Percentiles rank a stretch among this genome's conserved stretches.
These are phyloP conservation scores for Neurospora intermedia DNA, from an alignment of 495 filamentous ascomycete genomes.

Conservation along the genomic window DNA sequence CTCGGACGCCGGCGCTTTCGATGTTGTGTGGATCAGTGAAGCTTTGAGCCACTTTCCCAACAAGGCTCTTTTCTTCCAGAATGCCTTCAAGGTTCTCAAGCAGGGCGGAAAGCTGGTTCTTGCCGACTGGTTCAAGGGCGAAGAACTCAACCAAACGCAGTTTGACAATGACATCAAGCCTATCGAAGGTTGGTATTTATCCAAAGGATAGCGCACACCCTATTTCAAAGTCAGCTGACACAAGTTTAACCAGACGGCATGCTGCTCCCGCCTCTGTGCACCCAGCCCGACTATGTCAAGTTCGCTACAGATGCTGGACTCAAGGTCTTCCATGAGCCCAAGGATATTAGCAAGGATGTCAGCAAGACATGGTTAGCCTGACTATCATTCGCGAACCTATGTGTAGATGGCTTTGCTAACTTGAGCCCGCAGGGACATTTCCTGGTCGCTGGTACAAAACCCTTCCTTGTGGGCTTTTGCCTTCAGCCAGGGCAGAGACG, in stretches of 20 bases:
- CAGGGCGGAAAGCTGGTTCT: slow-evolving; percentile 38
- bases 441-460: slow-evolving; percentile 45
- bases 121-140: slow-evolving; percentile 47
- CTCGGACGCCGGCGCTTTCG: slow-evolving; percentile 24
- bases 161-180: slow-evolving; percentile 42
- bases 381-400: too few relatives aligned
- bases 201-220: background rate
- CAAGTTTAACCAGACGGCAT: slow-evolving; percentile 36
- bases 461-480: slow-evolving; percentile 48
- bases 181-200: slow-evolving; percentile 34
- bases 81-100: slow-evolving; percentile 32
- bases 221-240: background rate
- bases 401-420: too few relatives aligned
- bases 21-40: slow-evolving; percentile 49
- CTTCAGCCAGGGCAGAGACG: slow-evolving; percentile 45
- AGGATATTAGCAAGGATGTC: slow-evolving; percentile 47
- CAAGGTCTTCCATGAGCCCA: slow-evolving; percentile 27
- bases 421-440: slow-evolving; percentile 41
- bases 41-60: slow-evolving; percentile 47
- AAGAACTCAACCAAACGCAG: slow-evolving; percentile 28
- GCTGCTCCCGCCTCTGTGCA: slow-evolving; percentile 44
- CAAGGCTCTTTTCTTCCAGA: slow-evolving; percentile 44
- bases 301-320: slow-evolving; percentile 36
- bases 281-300: slow-evolving; percentile 36
- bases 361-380: slow-evolving; percentile 45